Conservation (phyloP, 441 rosid species). For the Erysimum cheiri region DNA sequence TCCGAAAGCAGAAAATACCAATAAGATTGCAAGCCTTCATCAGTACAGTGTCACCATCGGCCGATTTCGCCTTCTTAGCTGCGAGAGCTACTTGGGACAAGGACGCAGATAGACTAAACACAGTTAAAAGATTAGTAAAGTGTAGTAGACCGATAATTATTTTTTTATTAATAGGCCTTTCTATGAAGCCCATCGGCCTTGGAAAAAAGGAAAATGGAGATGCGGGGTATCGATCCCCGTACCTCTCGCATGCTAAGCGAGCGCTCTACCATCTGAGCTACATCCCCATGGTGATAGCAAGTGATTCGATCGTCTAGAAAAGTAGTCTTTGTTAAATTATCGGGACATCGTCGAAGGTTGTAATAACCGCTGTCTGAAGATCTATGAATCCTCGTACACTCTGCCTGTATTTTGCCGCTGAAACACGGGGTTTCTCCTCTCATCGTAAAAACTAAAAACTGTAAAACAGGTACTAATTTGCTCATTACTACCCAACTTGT, state of each 20-base stretch:
- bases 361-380: slow-evolving; percentile 1
- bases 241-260: slow-evolving; percentile 99
- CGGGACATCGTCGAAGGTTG: neutral
- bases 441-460: neutral
- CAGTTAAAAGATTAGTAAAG: neutral
- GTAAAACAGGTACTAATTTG: neutral
- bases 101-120: no score
- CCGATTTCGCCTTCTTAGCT: neutral
- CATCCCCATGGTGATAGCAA: neutral
- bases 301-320: neutral
- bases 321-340: neutral
- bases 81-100: neutral
- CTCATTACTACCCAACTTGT: neutral
- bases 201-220: slow-evolving; percentile 46
- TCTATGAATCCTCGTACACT: slow-evolving; percentile 6
- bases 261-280: slow-evolving; percentile 85
- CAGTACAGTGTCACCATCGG: no score
- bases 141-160: no score
- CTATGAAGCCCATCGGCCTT: neutral
- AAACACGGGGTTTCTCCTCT: neutral
- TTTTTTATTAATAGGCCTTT: neutral
- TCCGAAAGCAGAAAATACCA: neutral
- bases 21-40: slow-evolving; percentile 3
- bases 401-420: neutral
- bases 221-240: slow-evolving; percentile 79